Base-by-base conservation (phyloP, 257 asterid species). In the Prunella vulgaris region DNA sequence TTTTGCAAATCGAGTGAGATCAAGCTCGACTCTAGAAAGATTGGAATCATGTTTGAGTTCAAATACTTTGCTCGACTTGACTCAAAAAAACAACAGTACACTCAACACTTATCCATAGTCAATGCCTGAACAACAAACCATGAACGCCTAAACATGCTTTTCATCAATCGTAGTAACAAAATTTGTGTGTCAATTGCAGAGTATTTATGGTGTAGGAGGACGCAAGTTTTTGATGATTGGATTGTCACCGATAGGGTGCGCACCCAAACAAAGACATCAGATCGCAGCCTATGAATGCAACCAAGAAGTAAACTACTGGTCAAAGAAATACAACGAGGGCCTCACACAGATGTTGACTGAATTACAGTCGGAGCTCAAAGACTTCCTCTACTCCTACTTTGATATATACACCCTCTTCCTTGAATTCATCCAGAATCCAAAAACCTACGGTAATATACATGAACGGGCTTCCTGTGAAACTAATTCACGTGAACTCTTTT, bases 221-320 rank as follows among this genome's bases (percentile, higher is more conserved):
- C 82, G 88, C 17, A 90, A 86, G 64, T 81, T 88, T 32, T 27
- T 86, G 17, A 30, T 84, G 0, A 60, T 67, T 9, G 92, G 90
- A 6, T 20, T 84, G 21, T 73, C 85, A 28, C 68, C 86, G 2
- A 72, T 90, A 2, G 97, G 97, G 18, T 90, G 97, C 57, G 81
- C 87, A 3, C 97, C 97, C 5, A 79, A 61, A 40, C 84, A 75
- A 37, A 73, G 96, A 67, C 71, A 21, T 21, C 44, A 44, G 13
- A 80, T 63, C 56, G 35, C 77, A 5, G 85, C 72, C 4, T 72
- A 76, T n/a, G 92, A 82, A 40, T 90, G 97, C 80, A 81, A 61
- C 22, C 32, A 68, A 1, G 81, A 78, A 60, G 80, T 83, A 18
- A 90, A 90, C 59, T 28, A 40, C 13, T 74, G 86, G 96, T 80